Evolutionary conservation across 805 yeast genomes (phyloP).

Genomic region (Candida verbasci): DNA sequence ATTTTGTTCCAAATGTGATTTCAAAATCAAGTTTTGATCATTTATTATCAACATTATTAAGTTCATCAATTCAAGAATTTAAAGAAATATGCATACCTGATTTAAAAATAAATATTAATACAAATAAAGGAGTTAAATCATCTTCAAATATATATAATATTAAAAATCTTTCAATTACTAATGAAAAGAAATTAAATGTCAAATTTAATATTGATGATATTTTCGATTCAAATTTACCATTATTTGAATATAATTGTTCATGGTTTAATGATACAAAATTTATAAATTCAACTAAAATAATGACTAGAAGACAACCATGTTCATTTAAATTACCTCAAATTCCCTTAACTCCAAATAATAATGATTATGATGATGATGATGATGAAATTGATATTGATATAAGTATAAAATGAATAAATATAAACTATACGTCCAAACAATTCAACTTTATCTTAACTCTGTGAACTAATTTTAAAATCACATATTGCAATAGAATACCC

Average conservation of each 20-base stretch:
- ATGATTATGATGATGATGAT: slow-evolving; percentile 4
- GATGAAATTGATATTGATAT: slow-evolving; percentile 6
- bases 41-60: slow-evolving; percentile 13
- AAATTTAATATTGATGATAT: slow-evolving; percentile 8
- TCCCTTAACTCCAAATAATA: slow-evolving; percentile 3
- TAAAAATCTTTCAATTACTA: slow-evolving; percentile 12
- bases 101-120: slow-evolving; percentile 15
- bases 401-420: slow-evolving; percentile 10
- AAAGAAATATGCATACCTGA: slow-evolving; percentile 20
- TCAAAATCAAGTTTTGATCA: slow-evolving; percentile 16
- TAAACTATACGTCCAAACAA: slow-evolving; percentile 18
- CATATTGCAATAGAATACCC: no score
- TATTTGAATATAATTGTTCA: slow-evolving; percentile 4
- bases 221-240: slow-evolving; percentile 1
- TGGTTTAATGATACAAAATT: slow-evolving; percentile 5
- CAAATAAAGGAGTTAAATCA: slow-evolving; percentile 13
- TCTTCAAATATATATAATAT: slow-evolving; percentile 9
- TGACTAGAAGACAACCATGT: neutral
- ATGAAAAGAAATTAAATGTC: slow-evolving; percentile 14
- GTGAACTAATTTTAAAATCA: no score
- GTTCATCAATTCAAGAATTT: slow-evolving; percentile 10
- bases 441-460: slow-evolving; percentile 14
- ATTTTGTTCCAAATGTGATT: slow-evolving; percentile 13
- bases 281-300: slow-evolving; percentile 1
- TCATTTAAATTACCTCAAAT: neutral